Base-by-base conservation (phyloP, 495 filamentous ascomycete genomes). In the Penicillium canescens region DNA sequence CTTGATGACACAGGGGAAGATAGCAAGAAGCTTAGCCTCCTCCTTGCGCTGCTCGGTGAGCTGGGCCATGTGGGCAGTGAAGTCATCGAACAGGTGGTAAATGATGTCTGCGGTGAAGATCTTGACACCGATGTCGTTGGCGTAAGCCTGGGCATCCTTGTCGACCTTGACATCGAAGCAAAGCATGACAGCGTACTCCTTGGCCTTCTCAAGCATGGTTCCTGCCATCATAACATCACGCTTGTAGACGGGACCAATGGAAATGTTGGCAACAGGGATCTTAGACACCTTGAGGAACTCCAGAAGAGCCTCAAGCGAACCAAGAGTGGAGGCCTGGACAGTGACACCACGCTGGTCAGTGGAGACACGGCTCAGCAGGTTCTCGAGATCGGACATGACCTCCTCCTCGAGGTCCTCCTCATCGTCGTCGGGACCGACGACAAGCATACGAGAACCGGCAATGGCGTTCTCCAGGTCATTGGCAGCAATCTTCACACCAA, bases 111-210 rank as follows among this genome's bases (percentile, higher is more conserved):
- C 95, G 1, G 91, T 96, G 78, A 98, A 98, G 64, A 99, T 90
- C 81, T 96, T 99, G 68, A 99, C 89, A 28, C 93, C 93, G 36
- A 96, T 84, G 48, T 97, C 92, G 9, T 96, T 89, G 37, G 95
- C 95, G 60, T 98, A 96, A 12, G 80, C 80, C 61, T 86, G 82
- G 1, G 95, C 95, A 63, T 99, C 95, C 71, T 96, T 97, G 72
- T 99, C 95, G 20, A 99, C 89, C 77, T 96, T 96, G 70, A 99
- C 95, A 67, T 99, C 95, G 79, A 99, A 99, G 69, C 95, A 98
- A 16, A 99, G 86, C 95, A 99, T 99, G 69, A 98, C 91, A 21
- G 95, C 95, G 55, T 86, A 95, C 68, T 99, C 94, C 61, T 90
- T 91, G 40, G 86, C 83, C 73, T 97, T 97, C 77, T 99, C 95